Evolutionary conservation across 2,329 filamentous ascomycete genomes (phyloP), one percentile per base, ranked within the genome.

Genomic region (Myriosclerotinia duriaeana): DNA sequence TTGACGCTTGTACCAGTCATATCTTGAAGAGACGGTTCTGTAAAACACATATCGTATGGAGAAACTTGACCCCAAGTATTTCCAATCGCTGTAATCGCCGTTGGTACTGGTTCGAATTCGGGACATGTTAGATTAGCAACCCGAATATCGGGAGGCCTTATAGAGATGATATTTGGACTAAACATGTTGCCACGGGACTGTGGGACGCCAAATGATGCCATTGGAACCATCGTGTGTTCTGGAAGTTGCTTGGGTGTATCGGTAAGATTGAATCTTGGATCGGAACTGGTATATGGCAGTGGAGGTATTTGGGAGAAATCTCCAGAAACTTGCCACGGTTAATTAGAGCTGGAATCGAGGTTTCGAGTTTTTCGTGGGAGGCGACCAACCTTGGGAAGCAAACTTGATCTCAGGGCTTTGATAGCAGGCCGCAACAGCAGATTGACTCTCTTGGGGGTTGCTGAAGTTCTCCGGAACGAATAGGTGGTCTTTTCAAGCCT

Each of bases 401-500:
- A 40, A 11, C 5, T 9, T 38, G 34, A 38, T 52, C 9, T 60
- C 54, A 17, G 30, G 34, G 36, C 54, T 42, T 15, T 34, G 46
- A 26, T 12, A 50, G 17, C 14, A 22, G 8, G 50, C n/a, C 38
- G 34, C 22, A 30, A 50, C 8, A 22, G 38, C 36, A 40, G 42
- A 60, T 34, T 59, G 44, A 53, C 36, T 65, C 30, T 38, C n/a
- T 53, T 42, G 55, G 22, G n/a, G 46, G 30, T 40, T 53, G 44
- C n/a, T 65, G 48, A 65, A 60, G 36, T 65, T n/a, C 3, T 65
- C 63, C 20, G 63, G 63, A 11, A 65, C 26, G 22, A 60, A 65
- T 34, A 65, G 50, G 56, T 60, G 63, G 20, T 65, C 63, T 65
- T 53, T 30, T 12, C 22, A 34, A 26, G 34, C 20, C 14, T 50